Conservation (phyloP, 306 rosid genomes). For the Fragaria ananassa region DNA sequence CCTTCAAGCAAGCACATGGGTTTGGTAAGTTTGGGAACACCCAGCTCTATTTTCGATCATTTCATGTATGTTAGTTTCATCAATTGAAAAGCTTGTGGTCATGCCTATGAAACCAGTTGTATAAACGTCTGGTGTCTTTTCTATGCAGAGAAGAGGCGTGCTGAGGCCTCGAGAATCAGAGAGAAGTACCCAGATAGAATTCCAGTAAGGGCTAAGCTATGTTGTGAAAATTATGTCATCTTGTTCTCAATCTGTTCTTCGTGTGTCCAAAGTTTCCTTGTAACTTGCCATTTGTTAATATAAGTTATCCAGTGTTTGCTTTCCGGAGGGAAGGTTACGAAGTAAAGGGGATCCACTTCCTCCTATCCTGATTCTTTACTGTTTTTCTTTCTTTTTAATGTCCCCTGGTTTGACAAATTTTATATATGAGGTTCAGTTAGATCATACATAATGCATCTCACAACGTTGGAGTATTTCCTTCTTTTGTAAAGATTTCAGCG, state of each 20-base stretch:
- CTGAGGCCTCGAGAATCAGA: conserved; percentile 47
- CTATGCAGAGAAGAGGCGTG: conserved; percentile 47
- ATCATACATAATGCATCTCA: neutral
- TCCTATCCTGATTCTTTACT: neutral
- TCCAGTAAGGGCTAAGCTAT: conserved; percentile 41
- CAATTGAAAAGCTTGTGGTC: neutral
- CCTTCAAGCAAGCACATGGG: conserved; percentile 48
- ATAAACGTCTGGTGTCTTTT: neutral
- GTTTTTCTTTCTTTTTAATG: neutral
- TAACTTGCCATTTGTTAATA: neutral
- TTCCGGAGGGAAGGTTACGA: no score
- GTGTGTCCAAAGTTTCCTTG: neutral
- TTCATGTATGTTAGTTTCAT: neutral
- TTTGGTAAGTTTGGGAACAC: conserved; percentile 27
- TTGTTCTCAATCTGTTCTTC: neutral
- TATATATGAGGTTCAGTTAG: neutral
- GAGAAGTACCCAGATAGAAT: conserved; percentile 52
- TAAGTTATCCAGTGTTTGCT: neutral
- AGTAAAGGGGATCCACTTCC: no score
- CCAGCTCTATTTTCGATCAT: neutral
- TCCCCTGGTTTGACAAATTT: neutral
- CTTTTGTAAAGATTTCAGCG: neutral
- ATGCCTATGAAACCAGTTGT: neutral
- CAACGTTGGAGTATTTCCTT: neutral
- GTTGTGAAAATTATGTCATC: neutral